Evolutionary conservation across 176 grass and related monocot genomes (phyloP).

Genomic region (Avena insularis): DNA sequence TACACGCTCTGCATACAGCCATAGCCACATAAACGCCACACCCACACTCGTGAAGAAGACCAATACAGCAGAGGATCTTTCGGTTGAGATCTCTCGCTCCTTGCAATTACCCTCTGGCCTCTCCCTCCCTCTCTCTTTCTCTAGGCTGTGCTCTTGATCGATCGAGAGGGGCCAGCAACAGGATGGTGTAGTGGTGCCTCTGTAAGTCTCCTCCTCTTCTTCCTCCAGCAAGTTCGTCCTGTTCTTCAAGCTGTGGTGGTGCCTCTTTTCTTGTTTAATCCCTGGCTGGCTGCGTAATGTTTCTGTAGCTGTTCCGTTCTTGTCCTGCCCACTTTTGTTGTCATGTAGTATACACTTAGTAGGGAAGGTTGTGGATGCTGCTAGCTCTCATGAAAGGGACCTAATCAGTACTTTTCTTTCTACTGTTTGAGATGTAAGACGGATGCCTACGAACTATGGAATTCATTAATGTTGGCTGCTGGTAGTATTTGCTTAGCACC

Average conservation of each 20-base stretch:
- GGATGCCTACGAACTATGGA: neutral
- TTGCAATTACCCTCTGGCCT: neutral
- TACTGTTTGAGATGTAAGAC: neutral
- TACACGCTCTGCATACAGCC: neutral
- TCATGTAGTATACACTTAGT: neutral
- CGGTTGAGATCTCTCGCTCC: slow-evolving; percentile 22
- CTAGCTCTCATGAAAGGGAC: neutral
- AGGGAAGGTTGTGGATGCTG: neutral
- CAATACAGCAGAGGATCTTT: slow-evolving; percentile 37
- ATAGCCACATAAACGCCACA: neutral
- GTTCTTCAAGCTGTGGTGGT: neutral
- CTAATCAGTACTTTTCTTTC: neutral
- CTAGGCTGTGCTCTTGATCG: neutral
- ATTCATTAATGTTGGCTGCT: neutral
- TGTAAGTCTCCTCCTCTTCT: slow-evolving; percentile 29
- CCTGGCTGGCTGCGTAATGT: neutral
- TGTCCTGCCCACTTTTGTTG: neutral
- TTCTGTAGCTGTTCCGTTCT: neutral
- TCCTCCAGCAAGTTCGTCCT: neutral
- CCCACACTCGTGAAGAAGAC: neutral
- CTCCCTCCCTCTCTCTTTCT: neutral
- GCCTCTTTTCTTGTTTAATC: neutral
- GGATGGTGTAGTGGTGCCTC: slow-evolving; percentile 55
- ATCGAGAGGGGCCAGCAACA: neutral
- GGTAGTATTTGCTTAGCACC: neutral